These are phyloP conservation scores for Lepidium africanum DNA, from an alignment of 345 rosid genomes.

Conservation along the genomic window DNA sequence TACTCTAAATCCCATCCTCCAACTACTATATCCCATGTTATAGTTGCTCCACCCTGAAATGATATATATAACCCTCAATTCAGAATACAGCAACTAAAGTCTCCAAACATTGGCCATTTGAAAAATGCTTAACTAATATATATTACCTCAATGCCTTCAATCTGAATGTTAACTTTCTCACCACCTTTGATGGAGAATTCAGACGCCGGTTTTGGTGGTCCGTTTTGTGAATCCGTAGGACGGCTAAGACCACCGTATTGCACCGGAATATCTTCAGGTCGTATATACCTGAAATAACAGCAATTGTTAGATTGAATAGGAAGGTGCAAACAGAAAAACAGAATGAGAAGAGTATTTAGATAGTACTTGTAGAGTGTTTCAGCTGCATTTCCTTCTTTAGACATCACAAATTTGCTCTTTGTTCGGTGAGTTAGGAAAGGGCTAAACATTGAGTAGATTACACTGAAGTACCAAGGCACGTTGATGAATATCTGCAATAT, in stretches of 20 bases:
- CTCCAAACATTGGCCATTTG: background rate
- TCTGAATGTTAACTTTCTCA: conserved; percentile 94
- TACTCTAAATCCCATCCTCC: conserved; percentile 99
- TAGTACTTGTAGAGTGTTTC: conserved; percentile 92
- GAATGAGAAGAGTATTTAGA: background rate
- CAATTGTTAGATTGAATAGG: background rate
- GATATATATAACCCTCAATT: background rate
- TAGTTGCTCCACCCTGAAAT: conserved; percentile 69
- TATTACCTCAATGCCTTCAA: conserved; percentile 92
- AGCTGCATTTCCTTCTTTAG: conserved; percentile 81
- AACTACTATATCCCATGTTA: conserved; percentile 91
- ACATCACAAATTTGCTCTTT: conserved; percentile 91
- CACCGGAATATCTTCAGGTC: conserved; percentile 86
- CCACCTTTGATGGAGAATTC: conserved; percentile 91
- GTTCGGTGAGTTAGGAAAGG: conserved; percentile 94
- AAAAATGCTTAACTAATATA: background rate
- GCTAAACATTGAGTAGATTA: conserved; percentile 77
- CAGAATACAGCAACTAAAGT: background rate
- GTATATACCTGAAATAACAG: conserved; percentile 51
- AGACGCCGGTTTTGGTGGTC: conserved; percentile 74
- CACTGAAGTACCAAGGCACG: conserved; percentile 96
- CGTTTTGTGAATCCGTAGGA: conserved; percentile 53
- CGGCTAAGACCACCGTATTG: conserved; percentile 89
- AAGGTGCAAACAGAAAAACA: background rate
- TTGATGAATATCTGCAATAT: conserved; percentile 73